Evolutionary conservation across 2,329 filamentous ascomycete species (phyloP), one percentile per base, ranked within the genome.

Genomic region (Coccinonectria pachysandricola): DNA sequence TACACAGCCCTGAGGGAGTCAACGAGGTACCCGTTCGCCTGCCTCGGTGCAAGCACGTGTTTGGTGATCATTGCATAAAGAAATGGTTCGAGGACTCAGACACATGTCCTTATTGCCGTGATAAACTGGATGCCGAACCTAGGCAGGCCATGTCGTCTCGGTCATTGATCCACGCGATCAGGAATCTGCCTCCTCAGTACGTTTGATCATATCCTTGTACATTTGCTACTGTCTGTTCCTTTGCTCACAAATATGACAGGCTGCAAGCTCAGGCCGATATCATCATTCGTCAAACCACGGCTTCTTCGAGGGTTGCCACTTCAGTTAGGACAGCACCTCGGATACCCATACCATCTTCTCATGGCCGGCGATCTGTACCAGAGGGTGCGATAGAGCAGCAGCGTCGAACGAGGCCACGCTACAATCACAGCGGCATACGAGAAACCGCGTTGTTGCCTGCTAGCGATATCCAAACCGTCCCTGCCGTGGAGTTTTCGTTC

Each of bases 31-130:
- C 74, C 1, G 47, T 77, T 10, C 66, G 68, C 12, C 49, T 78
- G 11, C 73, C 74, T 3, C 67, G 62, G 37, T 79, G 74, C 56
- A 71, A 68, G 37, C 74, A 79, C 39, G 49, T 78, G 6, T 79
- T 79, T 46, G 74, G 74, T 11, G 63, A 75, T 30, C 60, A 67
- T 38, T 79, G 74, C 46, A 72, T 79, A 36, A 73, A 69, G 46
- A 75, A 71, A 38, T 79, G 74, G 74, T 64, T 79, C 21, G 60
- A 70, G 27, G 69, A 76, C 23, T 69, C 69, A 2, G 65, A 74
- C 38, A 74, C 60, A 28, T 79, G 74, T 37, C 74, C 74, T 1
- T 77, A 77, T 41, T 79, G 74, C 47, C 65, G 74, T 14, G 64
- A 72, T 35, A 73, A 74, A 40, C 55, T 79, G 13, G 68, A 62